A percentile compares a stretch with the other conserved stretches of the same genome.
phyloP scores from a whole-genome alignment of 306 rosid genomes.

The Senna siamea region DNA sequence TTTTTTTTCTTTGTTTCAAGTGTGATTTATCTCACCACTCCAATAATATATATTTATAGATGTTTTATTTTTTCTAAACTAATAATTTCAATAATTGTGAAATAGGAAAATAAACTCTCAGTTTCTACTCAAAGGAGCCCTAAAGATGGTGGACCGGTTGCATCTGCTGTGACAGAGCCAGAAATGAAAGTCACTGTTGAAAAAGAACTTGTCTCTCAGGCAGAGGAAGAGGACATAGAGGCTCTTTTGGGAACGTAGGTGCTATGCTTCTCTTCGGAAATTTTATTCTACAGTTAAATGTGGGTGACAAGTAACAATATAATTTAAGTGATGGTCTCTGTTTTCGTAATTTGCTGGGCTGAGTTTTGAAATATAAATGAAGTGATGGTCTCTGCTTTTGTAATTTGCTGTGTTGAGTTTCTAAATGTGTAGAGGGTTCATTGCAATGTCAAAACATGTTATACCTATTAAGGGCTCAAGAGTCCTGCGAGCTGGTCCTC shows the following conservation, averaged over 20 bases:
- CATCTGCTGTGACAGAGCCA: constrained; percentile 61
- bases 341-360: constrained; percentile 24
- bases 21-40: constrained; percentile 11
- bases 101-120: constrained; percentile 74
- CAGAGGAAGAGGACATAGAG: constrained; percentile 99
- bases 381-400: constrained; percentile 20
- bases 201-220: constrained; percentile 97
- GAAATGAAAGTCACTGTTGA: constrained; percentile 89
- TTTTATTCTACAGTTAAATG: constrained; percentile 28
- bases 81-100: constrained; percentile 37
- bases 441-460: neutral
- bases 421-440: constrained; percentile 1
- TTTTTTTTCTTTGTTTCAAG: constrained; percentile 13
- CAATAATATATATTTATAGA: constrained; percentile 10
- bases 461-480: neutral
- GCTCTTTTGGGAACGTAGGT: constrained; percentile 98
- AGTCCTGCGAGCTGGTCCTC: neutral
- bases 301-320: constrained; percentile 23
- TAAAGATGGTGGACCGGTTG: constrained; percentile 75
- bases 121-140: constrained; percentile 53
- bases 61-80: neutral
- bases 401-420: constrained; percentile 22
- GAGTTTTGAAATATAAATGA: constrained; percentile 4
- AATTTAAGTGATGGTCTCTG: constrained; percentile 15
- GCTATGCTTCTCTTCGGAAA: constrained; percentile 39